A percentile compares a stretch with the other conserved stretches of the same genome.
These are phyloP conservation scores for Barnettozyma salicaria DNA, from an alignment of 805 yeast species.

Conservation along the genomic window DNA sequence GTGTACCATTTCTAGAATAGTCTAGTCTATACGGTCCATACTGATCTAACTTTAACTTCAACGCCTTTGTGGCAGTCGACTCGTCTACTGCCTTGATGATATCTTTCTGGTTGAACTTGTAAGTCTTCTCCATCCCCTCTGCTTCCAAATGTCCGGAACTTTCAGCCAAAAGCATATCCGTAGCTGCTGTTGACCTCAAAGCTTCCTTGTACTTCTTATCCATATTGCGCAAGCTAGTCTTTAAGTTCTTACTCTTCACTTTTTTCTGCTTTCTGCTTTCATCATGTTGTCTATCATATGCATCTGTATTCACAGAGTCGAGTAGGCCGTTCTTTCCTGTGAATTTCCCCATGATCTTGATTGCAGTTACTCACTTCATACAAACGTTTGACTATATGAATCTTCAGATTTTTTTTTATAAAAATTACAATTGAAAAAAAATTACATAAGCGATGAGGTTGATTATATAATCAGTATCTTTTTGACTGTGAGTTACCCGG, in stretches of 20 bases:
- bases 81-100: constrained; percentile 70
- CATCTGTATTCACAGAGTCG: constrained; percentile 27
- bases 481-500: too few species aligned
- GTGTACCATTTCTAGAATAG: constrained; percentile 84
- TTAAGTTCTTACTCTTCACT: constrained; percentile 54
- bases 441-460: constrained; percentile 3
- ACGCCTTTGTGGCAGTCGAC: constrained; percentile 65
- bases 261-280: constrained; percentile 33
- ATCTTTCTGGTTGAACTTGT: constrained; percentile 75
- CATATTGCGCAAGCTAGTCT: constrained; percentile 57
- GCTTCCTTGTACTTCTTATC: constrained; percentile 76
- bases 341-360: constrained; percentile 19
- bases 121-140: constrained; percentile 91
- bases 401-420: too few species aligned
- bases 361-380: background rate
- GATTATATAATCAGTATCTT: background rate
- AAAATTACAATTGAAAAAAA: background rate
- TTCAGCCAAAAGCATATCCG: constrained; percentile 82
- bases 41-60: constrained; percentile 65
- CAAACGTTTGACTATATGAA: background rate
- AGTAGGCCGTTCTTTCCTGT: constrained; percentile 24
- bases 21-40: constrained; percentile 85
- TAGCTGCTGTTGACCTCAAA: constrained; percentile 73
- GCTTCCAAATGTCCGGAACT: constrained; percentile 84
- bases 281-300: constrained; percentile 27